phyloP scores from a whole-genome alignment of 129 eudicot species.

The Rutidosis leptorrhynchoides region DNA sequence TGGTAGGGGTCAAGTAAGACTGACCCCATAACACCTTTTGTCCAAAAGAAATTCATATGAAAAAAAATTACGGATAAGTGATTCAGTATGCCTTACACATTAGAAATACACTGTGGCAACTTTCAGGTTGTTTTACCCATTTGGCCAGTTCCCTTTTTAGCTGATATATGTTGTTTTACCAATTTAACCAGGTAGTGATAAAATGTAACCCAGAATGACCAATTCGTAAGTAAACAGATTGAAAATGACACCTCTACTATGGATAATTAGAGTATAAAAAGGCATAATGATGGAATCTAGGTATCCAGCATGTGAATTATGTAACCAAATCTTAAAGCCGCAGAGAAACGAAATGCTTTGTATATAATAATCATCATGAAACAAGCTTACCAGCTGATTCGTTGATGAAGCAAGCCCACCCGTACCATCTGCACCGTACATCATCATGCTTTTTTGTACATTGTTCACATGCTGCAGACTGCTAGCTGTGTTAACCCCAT shows the following conservation, averaged over 20 bases:
- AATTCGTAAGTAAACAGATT: neutral
- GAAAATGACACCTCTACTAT: neutral
- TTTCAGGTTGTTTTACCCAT: neutral
- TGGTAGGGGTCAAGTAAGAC: neutral
- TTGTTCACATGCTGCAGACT: conserved; percentile 79
- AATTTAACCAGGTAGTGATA: conserved; percentile 3
- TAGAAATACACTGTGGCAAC: neutral
- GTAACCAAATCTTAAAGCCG: conserved; percentile 1
- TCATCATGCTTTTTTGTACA: conserved; percentile 78
- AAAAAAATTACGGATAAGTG: too few relatives aligned
- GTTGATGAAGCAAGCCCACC: conserved; percentile 86
- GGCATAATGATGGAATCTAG: conserved; percentile 14
- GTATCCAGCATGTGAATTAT: conserved; percentile 7
- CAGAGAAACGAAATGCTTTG: conserved; percentile 1
- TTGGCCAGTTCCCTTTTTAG: neutral
- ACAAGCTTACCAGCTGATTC: conserved; percentile 68
- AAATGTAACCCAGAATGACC: neutral
- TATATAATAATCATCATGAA: neutral
- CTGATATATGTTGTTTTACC: neutral
- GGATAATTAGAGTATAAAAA: neutral
- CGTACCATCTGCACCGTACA: conserved; percentile 80
- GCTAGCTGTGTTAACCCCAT: conserved; percentile 68
- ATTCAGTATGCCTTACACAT: neutral
- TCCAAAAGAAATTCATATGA: too few relatives aligned
- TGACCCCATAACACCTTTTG: neutral